phyloP scores from a whole-genome alignment of 768 basidiomycete genomes.

The Leccinum arenicola region DNA sequence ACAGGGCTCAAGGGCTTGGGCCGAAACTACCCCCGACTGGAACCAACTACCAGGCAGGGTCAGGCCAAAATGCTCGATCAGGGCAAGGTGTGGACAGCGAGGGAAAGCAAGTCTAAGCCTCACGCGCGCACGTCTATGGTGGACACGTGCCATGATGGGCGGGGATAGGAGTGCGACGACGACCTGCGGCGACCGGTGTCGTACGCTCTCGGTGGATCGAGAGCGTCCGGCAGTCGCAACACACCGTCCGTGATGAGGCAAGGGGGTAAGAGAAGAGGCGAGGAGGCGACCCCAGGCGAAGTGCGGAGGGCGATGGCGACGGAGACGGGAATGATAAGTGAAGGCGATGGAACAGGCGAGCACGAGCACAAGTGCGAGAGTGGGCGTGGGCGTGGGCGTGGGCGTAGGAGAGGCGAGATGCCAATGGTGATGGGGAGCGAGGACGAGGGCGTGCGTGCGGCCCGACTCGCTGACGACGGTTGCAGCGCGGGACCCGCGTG shows the following conservation, averaged over 20 bases:
- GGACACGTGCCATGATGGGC: neutral
- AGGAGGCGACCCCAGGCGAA: too few species aligned
- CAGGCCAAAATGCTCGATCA: neutral
- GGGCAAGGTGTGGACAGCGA: neutral
- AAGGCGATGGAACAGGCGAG: too few species aligned
- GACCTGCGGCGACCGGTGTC: neutral
- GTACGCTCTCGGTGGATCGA: neutral
- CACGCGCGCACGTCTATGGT: neutral
- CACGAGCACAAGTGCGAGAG: neutral
- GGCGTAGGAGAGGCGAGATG: neutral
- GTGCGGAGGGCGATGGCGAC: too few species aligned
- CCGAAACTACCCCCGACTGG: neutral
- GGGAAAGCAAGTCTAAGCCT: neutral
- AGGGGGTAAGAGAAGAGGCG: neutral
- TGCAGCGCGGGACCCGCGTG: neutral
- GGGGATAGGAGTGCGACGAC: neutral
- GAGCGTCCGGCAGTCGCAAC: neutral
- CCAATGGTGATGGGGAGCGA: neutral
- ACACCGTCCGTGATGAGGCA: neutral
- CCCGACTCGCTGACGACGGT: neutral
- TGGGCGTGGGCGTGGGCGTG: too few species aligned
- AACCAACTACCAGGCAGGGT: neutral
- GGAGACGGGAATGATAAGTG: too few species aligned
- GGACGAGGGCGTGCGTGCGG: neutral
- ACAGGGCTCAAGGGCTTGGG: neutral